These are phyloP conservation scores for Purpureocillium takamizusanense DNA, from an alignment of 2,329 filamentous ascomycete genomes.

Conservation along the genomic window DNA sequence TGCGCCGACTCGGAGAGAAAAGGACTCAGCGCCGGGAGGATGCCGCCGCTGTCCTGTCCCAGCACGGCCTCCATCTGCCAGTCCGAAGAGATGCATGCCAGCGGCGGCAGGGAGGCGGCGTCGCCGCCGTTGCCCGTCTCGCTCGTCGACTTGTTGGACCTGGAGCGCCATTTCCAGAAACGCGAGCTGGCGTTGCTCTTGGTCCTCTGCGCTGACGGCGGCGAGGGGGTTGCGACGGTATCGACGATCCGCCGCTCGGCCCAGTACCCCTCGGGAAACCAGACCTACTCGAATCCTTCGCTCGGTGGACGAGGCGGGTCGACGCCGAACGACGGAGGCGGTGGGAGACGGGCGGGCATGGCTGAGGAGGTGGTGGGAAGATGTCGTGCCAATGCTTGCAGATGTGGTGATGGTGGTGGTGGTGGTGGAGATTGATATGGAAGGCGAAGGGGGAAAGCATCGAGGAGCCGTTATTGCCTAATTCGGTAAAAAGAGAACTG, in stretches of 20 bases:
- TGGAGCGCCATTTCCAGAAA: slow-evolving; percentile 31
- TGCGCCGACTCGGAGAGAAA: slow-evolving; percentile 39
- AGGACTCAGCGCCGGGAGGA: slow-evolving; percentile 23
- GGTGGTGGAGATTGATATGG: too few species aligned
- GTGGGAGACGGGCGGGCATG: neutral
- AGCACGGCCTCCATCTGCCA: too few species aligned
- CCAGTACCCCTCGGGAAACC: slow-evolving; percentile 55
- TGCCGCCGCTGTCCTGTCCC: neutral
- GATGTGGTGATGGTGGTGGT: too few species aligned
- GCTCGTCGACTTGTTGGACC: slow-evolving; percentile 26
- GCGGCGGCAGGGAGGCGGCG: too few species aligned
- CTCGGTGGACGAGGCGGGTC: slow-evolving; percentile 48
- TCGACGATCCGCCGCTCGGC: slow-evolving; percentile 39
- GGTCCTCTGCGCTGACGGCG: slow-evolving; percentile 1
- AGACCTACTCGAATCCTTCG: slow-evolving; percentile 51
- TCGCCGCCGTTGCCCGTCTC: slow-evolving; percentile 17
- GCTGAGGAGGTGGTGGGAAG: neutral
- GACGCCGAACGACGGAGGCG: slow-evolving; percentile 16
- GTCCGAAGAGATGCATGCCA: too few species aligned
- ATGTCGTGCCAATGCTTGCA: too few species aligned
- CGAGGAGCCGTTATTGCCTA: too few species aligned
- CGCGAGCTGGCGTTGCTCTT: slow-evolving; percentile 24
- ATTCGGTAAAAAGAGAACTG: too few species aligned
- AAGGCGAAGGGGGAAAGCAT: too few species aligned
- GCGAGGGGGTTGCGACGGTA: neutral